Evolutionary conservation across 768 basidiomycete species (phyloP), one percentile per base, ranked within the genome.

Genomic region (Gautieria morchelliformis): DNA sequence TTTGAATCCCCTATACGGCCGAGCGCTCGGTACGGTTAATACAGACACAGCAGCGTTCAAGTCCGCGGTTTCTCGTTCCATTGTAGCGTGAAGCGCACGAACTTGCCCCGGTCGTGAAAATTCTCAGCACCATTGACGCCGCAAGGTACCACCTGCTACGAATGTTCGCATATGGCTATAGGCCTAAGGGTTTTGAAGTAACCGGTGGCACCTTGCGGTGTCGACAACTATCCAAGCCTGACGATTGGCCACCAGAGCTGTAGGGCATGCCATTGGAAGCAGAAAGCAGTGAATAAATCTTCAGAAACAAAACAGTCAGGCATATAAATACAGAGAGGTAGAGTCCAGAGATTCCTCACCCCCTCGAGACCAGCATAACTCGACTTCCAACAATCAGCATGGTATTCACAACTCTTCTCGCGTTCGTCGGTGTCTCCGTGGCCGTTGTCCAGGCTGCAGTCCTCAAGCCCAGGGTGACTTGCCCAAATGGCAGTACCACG

Each of bases 381-480:
- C 5, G n/a, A 8, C 9, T n/a, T 41, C 7, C 40, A 41, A 8
- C 3, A 4, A n/a, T 12, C 7, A n/a, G 40, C 12, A 52, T 52
- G 50, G 22, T 20, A 3, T 52, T 52, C 50, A 52, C 5, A 3
- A 22, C 44, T 39, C 19, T 54, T 33, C 37, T 54, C 22, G 39
- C 39, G 7, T 42, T 54, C 40, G 10, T 54, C 39, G 53, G 37
- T 33, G 35, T 59, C 45, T 41, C 58, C 22, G 22, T 27, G 9
- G 6, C 40, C 14, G 17, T 37, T 22, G 45, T 57, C 10, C 30
- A 52, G 20, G 58, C 58, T 9, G 59, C 59, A 12, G 53, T 15
- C 37, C 30, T 33, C 58, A 52, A 52, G 19, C 41, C 33, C 20
- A 58, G 59, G n/a, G 27, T 27, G 27, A 47, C 57, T 37, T 56